Percentiles rank a stretch among this genome's conserved stretches.
These are phyloP conservation scores for Geoglossum glabrum DNA, from an alignment of 495 filamentous ascomycete genomes.

Conservation along the genomic window DNA sequence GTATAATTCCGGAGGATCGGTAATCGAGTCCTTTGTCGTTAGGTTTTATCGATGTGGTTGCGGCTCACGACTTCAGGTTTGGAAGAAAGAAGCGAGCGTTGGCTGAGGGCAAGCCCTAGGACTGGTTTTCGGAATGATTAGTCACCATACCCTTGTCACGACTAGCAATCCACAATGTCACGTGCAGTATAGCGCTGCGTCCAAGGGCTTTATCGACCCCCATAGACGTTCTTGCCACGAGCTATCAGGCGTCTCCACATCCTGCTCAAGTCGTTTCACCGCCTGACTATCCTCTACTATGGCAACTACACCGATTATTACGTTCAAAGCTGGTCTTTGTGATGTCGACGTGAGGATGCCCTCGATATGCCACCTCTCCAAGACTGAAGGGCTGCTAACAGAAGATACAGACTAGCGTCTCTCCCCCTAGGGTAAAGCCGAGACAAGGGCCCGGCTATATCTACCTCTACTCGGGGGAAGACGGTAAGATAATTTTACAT, in stretches of 20 bases:
- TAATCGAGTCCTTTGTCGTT: slow-evolving; percentile 12
- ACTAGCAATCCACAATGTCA: neutral
- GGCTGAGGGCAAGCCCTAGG: slow-evolving; percentile 7
- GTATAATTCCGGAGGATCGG: slow-evolving; percentile 19
- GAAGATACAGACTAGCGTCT: slow-evolving; percentile 28
- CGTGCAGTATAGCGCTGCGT: too few relatives aligned
- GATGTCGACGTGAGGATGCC: slow-evolving; percentile 44
- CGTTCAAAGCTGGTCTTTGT: slow-evolving; percentile 92
- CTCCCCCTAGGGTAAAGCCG: slow-evolving; percentile 46
- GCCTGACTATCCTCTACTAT: slow-evolving; percentile 21
- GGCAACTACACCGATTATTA: slow-evolving; percentile 72
- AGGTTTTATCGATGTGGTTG: slow-evolving; percentile 7
- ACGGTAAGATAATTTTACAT: slow-evolving; percentile 33
- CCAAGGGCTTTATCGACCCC: too few relatives aligned
- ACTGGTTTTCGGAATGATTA: slow-evolving; percentile 5
- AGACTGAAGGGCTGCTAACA: slow-evolving; percentile 3
- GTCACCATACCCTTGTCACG: neutral
- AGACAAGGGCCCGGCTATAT: slow-evolving; percentile 62
- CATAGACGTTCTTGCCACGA: too few relatives aligned
- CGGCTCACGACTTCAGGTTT: neutral
- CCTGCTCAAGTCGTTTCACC: too few relatives aligned
- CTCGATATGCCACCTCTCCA: neutral
- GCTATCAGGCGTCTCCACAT: too few relatives aligned
- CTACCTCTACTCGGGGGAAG: slow-evolving; percentile 71
- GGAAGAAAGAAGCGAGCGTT: slow-evolving; percentile 4